These are phyloP conservation scores for Solanum neorickii DNA, from an alignment of 257 asterid genomes.

Conservation along the genomic window DNA sequence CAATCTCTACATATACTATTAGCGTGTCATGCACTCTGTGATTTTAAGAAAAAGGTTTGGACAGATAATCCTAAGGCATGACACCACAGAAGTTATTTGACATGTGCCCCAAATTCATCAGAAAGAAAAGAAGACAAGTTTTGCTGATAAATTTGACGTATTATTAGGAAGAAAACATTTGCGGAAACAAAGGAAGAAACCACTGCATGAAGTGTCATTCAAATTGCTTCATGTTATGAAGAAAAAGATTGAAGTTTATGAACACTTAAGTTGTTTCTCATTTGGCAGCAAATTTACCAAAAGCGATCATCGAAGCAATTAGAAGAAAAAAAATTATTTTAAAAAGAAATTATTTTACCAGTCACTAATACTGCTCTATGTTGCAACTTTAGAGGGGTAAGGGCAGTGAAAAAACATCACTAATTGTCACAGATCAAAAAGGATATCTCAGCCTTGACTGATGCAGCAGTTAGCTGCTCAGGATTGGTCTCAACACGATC, in stretches of 20 bases:
- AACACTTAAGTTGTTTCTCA: neutral
- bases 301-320: neutral
- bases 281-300: neutral
- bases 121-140: neutral
- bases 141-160: neutral
- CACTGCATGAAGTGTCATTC: neutral
- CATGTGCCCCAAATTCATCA: neutral
- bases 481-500: constrained; percentile 99
- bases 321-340: neutral
- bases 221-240: neutral
- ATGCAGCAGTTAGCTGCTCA: constrained; percentile 98
- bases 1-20: neutral
- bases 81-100: neutral
- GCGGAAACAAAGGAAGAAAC: neutral
- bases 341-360: neutral
- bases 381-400: neutral
- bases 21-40: neutral
- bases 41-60: neutral
- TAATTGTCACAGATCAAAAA: constrained; percentile 12
- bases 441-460: constrained; percentile 97
- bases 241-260: neutral
- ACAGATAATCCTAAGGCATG: neutral
- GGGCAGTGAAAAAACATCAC: neutral
- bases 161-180: neutral
- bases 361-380: neutral